phyloP scores from a whole-genome alignment of 2,329 filamentous ascomycete genomes.

The Byssochlamys sp. region DNA sequence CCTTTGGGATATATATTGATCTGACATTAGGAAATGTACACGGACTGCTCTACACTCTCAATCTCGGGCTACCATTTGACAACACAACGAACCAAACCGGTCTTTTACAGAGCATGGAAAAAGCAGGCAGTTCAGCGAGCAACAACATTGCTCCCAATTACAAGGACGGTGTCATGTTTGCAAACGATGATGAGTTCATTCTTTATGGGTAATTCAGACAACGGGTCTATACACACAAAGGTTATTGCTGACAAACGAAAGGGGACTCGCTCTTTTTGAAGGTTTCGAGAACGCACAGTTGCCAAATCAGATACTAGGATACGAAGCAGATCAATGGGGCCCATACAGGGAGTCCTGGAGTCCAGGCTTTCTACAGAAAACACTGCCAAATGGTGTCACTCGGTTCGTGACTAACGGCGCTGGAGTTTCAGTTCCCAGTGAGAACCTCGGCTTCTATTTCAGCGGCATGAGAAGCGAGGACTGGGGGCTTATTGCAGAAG shows the following conservation, averaged over 20 bases:
- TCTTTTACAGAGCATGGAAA: constrained; percentile 42
- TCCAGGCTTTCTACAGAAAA: constrained; percentile 34
- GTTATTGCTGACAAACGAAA: constrained; percentile 5
- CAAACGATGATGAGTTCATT: constrained; percentile 54
- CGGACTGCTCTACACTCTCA: constrained; percentile 49
- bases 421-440: constrained; percentile 55
- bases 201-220: constrained; percentile 47
- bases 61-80: constrained; percentile 50
- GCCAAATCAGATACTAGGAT: constrained; percentile 40
- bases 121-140: constrained; percentile 38
- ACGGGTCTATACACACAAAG: not conserved
- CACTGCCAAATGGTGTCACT: constrained; percentile 42
- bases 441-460: constrained; percentile 64
- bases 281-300: constrained; percentile 30
- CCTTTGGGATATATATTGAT: constrained; percentile 1
- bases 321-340: constrained; percentile 47
- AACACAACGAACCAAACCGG: constrained; percentile 43
- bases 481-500: constrained; percentile 42
- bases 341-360: constrained; percentile 34
- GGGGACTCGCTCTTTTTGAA: constrained; percentile 39
- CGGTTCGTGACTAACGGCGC: constrained; percentile 58
- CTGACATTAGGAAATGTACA: constrained; percentile 39
- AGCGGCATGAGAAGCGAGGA: constrained; percentile 49
- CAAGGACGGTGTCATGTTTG: constrained; percentile 54
- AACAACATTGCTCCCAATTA: constrained; percentile 50